Percentiles rank a stretch among this genome's conserved stretches.
Conservation (phyloP, 2,329 filamentous ascomycete genomes). For the Exophiala sp. region DNA sequence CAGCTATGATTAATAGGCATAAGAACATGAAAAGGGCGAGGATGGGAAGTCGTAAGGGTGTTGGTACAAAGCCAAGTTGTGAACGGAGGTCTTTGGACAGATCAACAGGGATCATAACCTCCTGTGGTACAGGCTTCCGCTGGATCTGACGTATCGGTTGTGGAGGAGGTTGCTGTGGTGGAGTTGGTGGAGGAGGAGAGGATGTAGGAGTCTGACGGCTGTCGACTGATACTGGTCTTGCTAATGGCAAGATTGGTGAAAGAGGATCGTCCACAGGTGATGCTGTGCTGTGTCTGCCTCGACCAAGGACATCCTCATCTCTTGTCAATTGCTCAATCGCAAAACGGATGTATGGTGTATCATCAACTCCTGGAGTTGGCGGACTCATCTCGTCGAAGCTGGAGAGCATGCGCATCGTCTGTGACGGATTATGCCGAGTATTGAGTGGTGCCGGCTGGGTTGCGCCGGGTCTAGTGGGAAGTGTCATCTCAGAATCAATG, state of each 20-base stretch:
- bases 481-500: conserved; percentile 28
- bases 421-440: conserved; percentile 16
- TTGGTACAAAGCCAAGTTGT: conserved; percentile 66
- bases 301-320: conserved; percentile 61
- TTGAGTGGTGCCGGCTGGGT: conserved; percentile 24
- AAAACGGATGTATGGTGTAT: conserved; percentile 83
- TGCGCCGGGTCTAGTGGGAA: conserved; percentile 21
- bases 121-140: conserved; percentile 19
- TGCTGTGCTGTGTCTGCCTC: conserved; percentile 49
- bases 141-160: conserved; percentile 12
- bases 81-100: conserved; percentile 43
- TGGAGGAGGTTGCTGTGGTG: conserved; percentile 10
- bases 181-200: conserved; percentile 16
- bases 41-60: conserved; percentile 64
- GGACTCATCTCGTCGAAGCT: conserved; percentile 38
- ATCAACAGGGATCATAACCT: conserved; percentile 40
- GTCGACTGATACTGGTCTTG: background rate
- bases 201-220: conserved; percentile 7
- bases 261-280: conserved; percentile 16
- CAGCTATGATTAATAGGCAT: conserved; percentile 67
- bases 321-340: conserved; percentile 83
- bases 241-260: conserved; percentile 2
- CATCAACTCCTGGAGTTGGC: conserved; percentile 73
- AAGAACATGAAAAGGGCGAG: conserved; percentile 59
- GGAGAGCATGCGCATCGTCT: conserved; percentile 29